Evolutionary conservation across 2,329 filamentous ascomycete genomes (phyloP).

Genomic region (Zymoseptoria crescenta): DNA sequence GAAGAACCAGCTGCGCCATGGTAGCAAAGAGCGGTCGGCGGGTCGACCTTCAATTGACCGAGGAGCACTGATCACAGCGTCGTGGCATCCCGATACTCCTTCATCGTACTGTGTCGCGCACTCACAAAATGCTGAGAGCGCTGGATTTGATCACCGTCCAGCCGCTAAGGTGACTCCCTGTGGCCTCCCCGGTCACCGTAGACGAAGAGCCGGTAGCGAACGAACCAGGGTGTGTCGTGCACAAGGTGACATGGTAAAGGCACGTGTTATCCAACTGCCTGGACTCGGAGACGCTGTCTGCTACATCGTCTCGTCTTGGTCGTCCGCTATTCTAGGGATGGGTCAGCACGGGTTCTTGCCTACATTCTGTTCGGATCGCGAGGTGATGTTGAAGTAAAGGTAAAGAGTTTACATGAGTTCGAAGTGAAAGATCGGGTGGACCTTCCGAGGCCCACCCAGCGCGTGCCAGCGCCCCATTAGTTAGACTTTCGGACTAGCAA

Average conservation of each 20-base stretch:
- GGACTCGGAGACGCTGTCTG: neutral
- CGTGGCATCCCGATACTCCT: neutral
- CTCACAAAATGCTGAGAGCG: neutral
- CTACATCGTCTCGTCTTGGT: neutral
- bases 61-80: neutral
- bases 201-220: conserved; percentile 18
- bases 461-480: neutral
- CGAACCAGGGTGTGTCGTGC: conserved; percentile 8
- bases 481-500: neutral
- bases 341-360: neutral
- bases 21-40: neutral
- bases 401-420: neutral
- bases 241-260: neutral
- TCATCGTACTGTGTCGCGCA: neutral
- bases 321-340: neutral
- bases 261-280: neutral
- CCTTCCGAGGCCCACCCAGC: neutral
- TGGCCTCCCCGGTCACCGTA: neutral
- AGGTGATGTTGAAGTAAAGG: neutral
- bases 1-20: neutral
- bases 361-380: neutral
- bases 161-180: neutral
- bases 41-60: neutral
- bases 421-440: neutral
- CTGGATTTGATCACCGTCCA: neutral